Evolutionary conservation across 2,329 filamentous ascomycete species (phyloP).

Genomic region (Calonectria multiphialidica): DNA sequence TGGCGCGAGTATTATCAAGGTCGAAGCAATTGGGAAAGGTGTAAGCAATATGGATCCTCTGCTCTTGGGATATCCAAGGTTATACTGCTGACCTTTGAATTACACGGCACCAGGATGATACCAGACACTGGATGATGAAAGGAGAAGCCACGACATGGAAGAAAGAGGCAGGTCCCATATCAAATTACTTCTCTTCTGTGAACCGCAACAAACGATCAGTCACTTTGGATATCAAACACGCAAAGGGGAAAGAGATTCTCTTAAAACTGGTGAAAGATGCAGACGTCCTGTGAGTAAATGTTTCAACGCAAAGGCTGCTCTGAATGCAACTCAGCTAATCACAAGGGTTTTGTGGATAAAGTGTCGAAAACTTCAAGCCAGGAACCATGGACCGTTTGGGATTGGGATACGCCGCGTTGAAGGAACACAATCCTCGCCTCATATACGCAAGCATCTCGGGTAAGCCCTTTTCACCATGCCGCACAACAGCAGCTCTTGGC

Average conservation of each 20-base stretch:
- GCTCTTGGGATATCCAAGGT: too few species aligned
- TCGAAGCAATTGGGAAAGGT: constrained; percentile 45
- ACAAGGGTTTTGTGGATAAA: too few species aligned
- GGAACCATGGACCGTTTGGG: constrained; percentile 55
- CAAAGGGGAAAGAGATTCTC: constrained; percentile 46
- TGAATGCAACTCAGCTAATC: too few species aligned
- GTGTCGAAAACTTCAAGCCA: constrained; percentile 58
- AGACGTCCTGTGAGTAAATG: constrained; percentile 51
- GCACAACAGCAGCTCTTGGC: too few species aligned
- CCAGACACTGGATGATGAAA: constrained; percentile 30
- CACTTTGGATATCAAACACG: constrained; percentile 46
- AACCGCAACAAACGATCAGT: constrained; percentile 60
- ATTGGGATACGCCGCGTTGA: constrained; percentile 53
- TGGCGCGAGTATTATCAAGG: constrained; percentile 57
- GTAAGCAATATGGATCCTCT: constrained; percentile 28
- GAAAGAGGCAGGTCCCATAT: constrained; percentile 44
- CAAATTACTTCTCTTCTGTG: constrained; percentile 56
- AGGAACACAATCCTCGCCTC: constrained; percentile 50
- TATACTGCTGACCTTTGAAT: neutral
- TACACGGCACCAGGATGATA: constrained; percentile 30
- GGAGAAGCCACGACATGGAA: constrained; percentile 43
- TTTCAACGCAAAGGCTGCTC: too few species aligned
- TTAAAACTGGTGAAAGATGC: constrained; percentile 48
- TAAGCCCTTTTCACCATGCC: too few species aligned
- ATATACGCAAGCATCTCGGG: constrained; percentile 57